A percentile compares a stretch with the other conserved stretches of the same genome.
Evolutionary conservation across 805 yeast genomes (phyloP).

Genomic region (Helenozyma baotianmanensis): DNA sequence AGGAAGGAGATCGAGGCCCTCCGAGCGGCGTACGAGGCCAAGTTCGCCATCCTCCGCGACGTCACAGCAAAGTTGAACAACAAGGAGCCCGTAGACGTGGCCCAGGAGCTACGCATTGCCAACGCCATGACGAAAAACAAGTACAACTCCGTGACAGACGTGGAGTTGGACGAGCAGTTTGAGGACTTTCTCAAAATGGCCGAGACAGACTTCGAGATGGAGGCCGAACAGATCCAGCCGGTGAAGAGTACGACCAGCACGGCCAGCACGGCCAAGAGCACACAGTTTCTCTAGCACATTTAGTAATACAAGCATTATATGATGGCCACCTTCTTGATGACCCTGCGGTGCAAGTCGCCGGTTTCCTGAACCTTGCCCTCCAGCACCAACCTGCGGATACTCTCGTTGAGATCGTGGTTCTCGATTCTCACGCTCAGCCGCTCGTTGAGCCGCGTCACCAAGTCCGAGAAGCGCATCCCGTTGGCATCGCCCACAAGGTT

Average conservation of each 20-base stretch:
- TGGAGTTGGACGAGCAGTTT: conserved; percentile 36
- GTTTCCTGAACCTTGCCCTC: conserved; percentile 65
- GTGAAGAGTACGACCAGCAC: too few species aligned
- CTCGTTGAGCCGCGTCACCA: conserved; percentile 62
- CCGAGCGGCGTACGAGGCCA: conserved; percentile 33
- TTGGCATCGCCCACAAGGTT: conserved; percentile 47
- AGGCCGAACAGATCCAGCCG: background rate
- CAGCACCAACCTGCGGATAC: conserved; percentile 59
- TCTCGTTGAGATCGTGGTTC: conserved; percentile 64
- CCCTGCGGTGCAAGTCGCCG: conserved; percentile 71
- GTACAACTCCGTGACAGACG: conserved; percentile 29
- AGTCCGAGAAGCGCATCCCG: conserved; percentile 53
- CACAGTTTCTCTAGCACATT: background rate
- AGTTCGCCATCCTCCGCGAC: conserved; percentile 30
- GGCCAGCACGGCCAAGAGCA: too few species aligned
- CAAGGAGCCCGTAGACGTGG: conserved; percentile 39
- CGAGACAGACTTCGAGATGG: conserved; percentile 17
- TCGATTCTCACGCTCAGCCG: conserved; percentile 62
- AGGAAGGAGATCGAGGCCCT: conserved; percentile 41
- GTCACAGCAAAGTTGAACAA: conserved; percentile 23
- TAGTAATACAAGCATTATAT: conserved; percentile 1
- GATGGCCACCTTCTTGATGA: conserved; percentile 35
- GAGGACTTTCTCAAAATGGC: conserved; percentile 31
- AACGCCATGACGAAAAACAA: conserved; percentile 39
- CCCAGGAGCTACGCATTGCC: conserved; percentile 36